These are phyloP conservation scores for Thuidium tamariscinum DNA, from an alignment of 225 moss, liverwort and hornwort species.

Conservation along the genomic window DNA sequence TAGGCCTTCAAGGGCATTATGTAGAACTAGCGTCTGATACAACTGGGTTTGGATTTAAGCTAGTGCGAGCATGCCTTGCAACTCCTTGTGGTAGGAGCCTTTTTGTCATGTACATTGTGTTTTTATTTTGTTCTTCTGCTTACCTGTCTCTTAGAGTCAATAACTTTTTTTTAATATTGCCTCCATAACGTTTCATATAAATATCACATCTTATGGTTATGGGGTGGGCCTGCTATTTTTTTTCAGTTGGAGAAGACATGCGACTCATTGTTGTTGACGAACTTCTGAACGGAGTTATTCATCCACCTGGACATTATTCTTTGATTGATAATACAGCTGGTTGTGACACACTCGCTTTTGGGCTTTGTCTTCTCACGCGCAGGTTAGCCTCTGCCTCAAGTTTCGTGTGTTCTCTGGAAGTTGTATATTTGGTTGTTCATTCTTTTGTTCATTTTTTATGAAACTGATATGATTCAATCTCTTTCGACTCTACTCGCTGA, in stretches of 20 bases:
- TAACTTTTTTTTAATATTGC: neutral
- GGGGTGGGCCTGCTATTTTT: neutral
- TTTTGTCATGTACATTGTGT: neutral
- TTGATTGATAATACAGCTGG: slow-evolving; percentile 24
- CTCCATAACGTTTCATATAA: neutral
- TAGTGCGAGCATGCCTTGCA: slow-evolving; percentile 44
- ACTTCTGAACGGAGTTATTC: slow-evolving; percentile 21
- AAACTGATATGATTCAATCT: neutral
- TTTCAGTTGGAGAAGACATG: slow-evolving; percentile 41
- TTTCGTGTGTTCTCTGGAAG: neutral
- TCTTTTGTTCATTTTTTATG: neutral
- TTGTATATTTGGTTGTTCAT: neutral
- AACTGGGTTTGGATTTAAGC: slow-evolving; percentile 31
- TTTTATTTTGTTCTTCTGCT: neutral
- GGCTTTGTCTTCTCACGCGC: slow-evolving; percentile 40
- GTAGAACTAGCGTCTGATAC: slow-evolving; percentile 34
- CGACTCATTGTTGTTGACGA: slow-evolving; percentile 31
- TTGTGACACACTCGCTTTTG: slow-evolving; percentile 30
- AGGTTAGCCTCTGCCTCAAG: neutral
- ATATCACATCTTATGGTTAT: neutral
- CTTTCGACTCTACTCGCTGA: neutral
- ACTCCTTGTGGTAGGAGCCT: slow-evolving; percentile 32
- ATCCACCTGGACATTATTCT: slow-evolving; percentile 26
- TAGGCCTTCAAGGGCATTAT: slow-evolving; percentile 26
- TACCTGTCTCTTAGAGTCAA: neutral